Evolutionary conservation across 1,139 yeast species (phyloP).

Genomic region (Suhomyces bribrorum): DNA sequence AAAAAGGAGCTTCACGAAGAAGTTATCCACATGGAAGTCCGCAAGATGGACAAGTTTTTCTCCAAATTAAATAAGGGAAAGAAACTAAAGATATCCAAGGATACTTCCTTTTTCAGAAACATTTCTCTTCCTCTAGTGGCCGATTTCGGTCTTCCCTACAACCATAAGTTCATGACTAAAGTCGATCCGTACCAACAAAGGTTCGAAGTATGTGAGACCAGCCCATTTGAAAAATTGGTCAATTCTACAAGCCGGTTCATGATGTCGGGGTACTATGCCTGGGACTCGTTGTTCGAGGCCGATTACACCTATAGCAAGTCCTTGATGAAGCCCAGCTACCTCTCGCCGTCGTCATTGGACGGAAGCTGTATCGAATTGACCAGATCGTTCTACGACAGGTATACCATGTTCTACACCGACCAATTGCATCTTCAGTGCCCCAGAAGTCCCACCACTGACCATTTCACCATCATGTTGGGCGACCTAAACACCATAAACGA

Average conservation of each 20-base stretch:
- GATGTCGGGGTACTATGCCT: conserved; percentile 35
- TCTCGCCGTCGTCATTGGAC: conserved; percentile 22
- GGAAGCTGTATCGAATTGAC: conserved; percentile 37
- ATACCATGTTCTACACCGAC: conserved; percentile 24
- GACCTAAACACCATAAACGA: conserved; percentile 26
- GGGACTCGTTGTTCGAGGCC: conserved; percentile 41
- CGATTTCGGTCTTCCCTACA: conserved; percentile 17
- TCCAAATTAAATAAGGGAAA: conserved; percentile 9
- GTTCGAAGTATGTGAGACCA: conserved; percentile 35
- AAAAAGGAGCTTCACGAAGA: conserved; percentile 7
- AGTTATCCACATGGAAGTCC: conserved; percentile 7
- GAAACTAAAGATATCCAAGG: conserved; percentile 6
- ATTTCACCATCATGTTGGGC: conserved; percentile 36
- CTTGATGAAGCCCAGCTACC: conserved; percentile 39
- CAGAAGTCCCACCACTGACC: conserved; percentile 27
- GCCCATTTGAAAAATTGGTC: conserved; percentile 24
- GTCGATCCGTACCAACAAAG: conserved; percentile 23
- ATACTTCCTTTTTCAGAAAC: conserved; percentile 19
- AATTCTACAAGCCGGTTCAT: conserved; percentile 19
- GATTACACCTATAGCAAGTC: conserved; percentile 37
- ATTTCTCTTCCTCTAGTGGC: conserved; percentile 19
- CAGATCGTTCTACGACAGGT: conserved; percentile 29
- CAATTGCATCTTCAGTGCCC: conserved; percentile 26
- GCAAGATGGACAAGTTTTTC: conserved; percentile 9
- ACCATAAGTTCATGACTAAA: conserved; percentile 16